A percentile compares a stretch with the other conserved stretches of the same genome.
Conservation (phyloP, 2,329 filamentous ascomycete species). For the Nemania diffusa region DNA sequence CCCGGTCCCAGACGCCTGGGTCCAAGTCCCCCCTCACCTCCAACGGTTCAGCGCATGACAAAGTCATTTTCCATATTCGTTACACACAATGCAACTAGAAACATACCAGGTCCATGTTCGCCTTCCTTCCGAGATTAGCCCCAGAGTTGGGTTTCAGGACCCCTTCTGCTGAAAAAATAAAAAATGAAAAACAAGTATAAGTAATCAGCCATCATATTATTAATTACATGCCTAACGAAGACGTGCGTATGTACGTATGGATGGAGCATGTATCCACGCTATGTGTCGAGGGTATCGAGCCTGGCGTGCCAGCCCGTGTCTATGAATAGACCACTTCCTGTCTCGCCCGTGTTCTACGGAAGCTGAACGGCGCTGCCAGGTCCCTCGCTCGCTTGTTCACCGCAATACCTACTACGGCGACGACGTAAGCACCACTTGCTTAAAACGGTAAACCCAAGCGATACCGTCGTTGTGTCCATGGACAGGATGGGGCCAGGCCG, state of each 20-base stretch:
- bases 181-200: not conserved
- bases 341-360: constrained; percentile 9
- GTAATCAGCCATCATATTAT: not conserved
- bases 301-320: not conserved
- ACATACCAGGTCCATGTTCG: not conserved
- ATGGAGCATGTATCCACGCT: no score
- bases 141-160: constrained; percentile 1
- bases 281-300: no score
- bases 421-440: constrained; percentile 13
- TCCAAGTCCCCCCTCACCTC: constrained; percentile 9
- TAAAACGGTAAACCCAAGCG: constrained; percentile 25
- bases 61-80: constrained; percentile 6
- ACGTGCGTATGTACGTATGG: no score
- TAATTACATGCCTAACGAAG: not conserved
- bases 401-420: not conserved
- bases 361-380: constrained; percentile 18
- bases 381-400: constrained; percentile 7
- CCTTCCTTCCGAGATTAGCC: constrained; percentile 11
- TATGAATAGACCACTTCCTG: constrained; percentile 8
- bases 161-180: not conserved
- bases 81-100: constrained; percentile 11
- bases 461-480: not conserved
- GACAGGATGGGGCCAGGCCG: not conserved
- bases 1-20: constrained; percentile 32
- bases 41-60: constrained; percentile 25